Base-by-base conservation (phyloP, 352 stramenopile species). In the Globisporangium cystogenes region DNA sequence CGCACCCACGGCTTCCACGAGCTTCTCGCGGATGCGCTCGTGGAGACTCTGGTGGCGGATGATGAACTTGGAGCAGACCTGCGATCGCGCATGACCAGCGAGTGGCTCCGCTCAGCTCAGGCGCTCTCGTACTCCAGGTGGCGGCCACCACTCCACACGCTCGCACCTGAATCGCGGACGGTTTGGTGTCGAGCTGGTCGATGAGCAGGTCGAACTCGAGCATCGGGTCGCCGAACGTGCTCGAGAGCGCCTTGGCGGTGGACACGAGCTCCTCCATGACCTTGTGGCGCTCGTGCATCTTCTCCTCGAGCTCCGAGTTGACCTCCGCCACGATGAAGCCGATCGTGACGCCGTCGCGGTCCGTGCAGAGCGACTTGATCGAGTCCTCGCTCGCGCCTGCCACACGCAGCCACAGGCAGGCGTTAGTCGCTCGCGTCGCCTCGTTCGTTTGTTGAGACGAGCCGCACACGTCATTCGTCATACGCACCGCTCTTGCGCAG, bases 261-360 rank as follows among this genome's bases (percentile, higher is more conserved):
- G 74, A 76, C 33, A 76, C 78, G 29, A 91, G 62, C 60, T 94
- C 80, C 53, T 91, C 69, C 75, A 92, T 90, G n/a, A 72, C 74
- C 51, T 87, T 86, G 52, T 92, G 73, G 0, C 76, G 68, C 62
- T 87, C 70, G 14, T 87, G 60, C 26, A 90, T 61, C 57, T 89
- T 89, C 49, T 90, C 81, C 50, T 91, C 76, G 50, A 90, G 76
- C 64, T 90, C 83, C 18, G 86, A 69, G 53, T 94, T 94, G 51
- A 92, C 81, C 57, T 94, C 83, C n/a, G 76, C 83, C 18, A 88
- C 82, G 50, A 94, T 89, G 66, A 94, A 91, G 6, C 83, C 83
- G 63, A 94, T 94, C 36, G 91, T 70, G 2, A 94, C 81, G 12
- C 83, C 83, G 26, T 94, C 81, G 31, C 78, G 74, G 60, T 94